Conservation (phyloP, 1,139 yeast genomes). For the Diutina neorugosa region DNA sequence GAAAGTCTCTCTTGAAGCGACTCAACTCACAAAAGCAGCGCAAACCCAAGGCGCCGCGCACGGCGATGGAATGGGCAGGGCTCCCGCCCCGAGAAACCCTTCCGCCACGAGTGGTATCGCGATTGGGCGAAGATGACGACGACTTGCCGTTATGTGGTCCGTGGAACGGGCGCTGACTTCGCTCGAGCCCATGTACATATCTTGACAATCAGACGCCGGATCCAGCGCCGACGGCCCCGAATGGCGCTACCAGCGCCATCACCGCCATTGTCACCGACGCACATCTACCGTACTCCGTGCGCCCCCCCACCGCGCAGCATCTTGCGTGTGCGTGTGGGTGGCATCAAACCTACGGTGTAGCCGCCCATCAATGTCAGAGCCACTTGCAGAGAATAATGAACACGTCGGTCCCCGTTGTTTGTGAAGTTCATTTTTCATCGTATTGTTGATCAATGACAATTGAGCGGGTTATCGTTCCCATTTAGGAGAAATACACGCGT, state of each 20-base stretch:
- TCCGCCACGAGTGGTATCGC: background rate
- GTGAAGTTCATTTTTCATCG: too few species aligned
- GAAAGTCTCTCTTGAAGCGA: background rate
- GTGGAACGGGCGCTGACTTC: background rate
- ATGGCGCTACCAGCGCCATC: background rate
- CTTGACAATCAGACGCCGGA: too few species aligned
- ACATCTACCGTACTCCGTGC: background rate
- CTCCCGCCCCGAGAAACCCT: background rate
- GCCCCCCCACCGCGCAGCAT: background rate
- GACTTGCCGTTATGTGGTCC: slow-evolving; percentile 4
- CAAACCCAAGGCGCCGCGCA: background rate
- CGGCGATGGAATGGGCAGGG: slow-evolving; percentile 1
- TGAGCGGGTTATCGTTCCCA: too few species aligned
- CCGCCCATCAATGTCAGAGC: too few species aligned
- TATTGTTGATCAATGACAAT: too few species aligned
- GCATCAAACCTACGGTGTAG: too few species aligned
- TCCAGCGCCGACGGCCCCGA: too few species aligned
- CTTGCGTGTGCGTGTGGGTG: background rate
- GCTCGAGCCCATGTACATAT: background rate
- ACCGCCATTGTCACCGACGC: background rate
- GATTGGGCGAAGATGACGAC: background rate
- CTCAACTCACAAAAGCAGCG: background rate
- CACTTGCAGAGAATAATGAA: too few species aligned
- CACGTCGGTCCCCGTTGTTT: too few species aligned
- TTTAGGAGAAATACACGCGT: too few species aligned